Base-by-base conservation (phyloP, 2,329 filamentous ascomycete genomes). In the Grosmannia huntii region DNA sequence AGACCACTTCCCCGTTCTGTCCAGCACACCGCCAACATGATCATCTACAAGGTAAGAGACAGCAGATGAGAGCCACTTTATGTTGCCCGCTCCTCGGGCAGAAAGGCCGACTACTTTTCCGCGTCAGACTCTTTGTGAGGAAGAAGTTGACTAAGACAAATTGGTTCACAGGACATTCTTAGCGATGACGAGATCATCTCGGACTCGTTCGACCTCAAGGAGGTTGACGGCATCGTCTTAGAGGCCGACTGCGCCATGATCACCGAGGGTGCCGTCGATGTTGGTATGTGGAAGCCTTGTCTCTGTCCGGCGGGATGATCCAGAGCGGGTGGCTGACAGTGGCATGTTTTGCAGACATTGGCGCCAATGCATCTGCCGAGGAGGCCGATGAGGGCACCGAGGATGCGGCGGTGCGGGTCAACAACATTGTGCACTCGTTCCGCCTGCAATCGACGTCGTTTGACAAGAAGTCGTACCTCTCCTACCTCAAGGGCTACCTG, bases 281-380 rank as follows among this genome's bases (percentile, higher is more conserved):
- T 95, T 70, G 79, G 87, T 90, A 73, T 65, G 85, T 81, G 25
- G 2, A n/a, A 14, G 14, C 31, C 3, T 14, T 31, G 2, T 25
- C 23, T 46, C 16, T 4, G 3, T 38, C 6, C 31, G 16, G 16
- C 21, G 21, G 11, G 28, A 12, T 53, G 11, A 23, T n/a, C 1
- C 7, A 5, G 16, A 10, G 5, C n/a, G 28, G n/a, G 4, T 11
- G 12, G 49, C 53, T 56, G 41, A 58, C n/a, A 23, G 5, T 10
- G 5, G 5, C 44, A 14, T 28, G 10, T 19, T 51, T 44, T 58
- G 36, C 59, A 90, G 87, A 94, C 74, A 94, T 81, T 68, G 94
- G 94, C 73, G 94, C 91, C 80, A 99, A 99, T 76, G 89, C 94
- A 67, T 97, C 92, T 67, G 91, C 94, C 62, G 94, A 97, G 79